Conservation (phyloP, 1,139 yeast species). For the Candida smagusa region DNA sequence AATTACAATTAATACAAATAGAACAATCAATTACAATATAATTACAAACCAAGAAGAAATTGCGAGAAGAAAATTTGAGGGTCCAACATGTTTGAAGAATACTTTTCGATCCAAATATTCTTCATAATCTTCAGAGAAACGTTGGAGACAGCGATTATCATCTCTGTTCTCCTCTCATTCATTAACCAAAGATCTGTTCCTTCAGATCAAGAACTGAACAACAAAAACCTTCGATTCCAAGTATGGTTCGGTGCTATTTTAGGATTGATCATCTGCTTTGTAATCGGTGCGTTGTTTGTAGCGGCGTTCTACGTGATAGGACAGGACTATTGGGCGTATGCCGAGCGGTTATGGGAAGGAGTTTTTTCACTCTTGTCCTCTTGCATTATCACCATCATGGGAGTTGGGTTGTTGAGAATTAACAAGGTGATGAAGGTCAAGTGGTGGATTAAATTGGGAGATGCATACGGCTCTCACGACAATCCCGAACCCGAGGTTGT, state of each 20-base stretch:
- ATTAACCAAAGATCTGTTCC: constrained; percentile 55
- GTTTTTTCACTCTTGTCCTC: constrained; percentile 78
- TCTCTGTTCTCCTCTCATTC: constrained; percentile 81
- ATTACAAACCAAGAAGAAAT: no score
- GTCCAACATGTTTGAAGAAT: constrained; percentile 25
- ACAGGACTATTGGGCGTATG: constrained; percentile 73
- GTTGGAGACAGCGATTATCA: constrained; percentile 81
- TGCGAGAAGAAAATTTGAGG: no score
- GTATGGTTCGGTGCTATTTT: constrained; percentile 80
- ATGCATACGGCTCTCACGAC: constrained; percentile 25
- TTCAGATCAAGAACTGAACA: constrained; percentile 10
- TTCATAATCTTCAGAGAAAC: constrained; percentile 86
- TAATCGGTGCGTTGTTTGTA: constrained; percentile 74
- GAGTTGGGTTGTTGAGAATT: constrained; percentile 77
- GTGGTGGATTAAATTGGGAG: constrained; percentile 49
- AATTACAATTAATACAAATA: no score
- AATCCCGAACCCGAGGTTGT: constrained; percentile 1
- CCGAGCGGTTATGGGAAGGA: constrained; percentile 94
- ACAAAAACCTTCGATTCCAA: constrained; percentile 50
- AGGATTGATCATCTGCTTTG: constrained; percentile 72
- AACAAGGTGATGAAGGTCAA: constrained; percentile 52
- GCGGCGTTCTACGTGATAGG: constrained; percentile 74
- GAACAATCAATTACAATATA: no score
- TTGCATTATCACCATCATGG: constrained; percentile 82
- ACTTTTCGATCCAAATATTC: constrained; percentile 74